These are phyloP conservation scores for Grosmannia clavigera DNA, from an alignment of 2,329 filamentous ascomycete genomes.

Conservation along the genomic window DNA sequence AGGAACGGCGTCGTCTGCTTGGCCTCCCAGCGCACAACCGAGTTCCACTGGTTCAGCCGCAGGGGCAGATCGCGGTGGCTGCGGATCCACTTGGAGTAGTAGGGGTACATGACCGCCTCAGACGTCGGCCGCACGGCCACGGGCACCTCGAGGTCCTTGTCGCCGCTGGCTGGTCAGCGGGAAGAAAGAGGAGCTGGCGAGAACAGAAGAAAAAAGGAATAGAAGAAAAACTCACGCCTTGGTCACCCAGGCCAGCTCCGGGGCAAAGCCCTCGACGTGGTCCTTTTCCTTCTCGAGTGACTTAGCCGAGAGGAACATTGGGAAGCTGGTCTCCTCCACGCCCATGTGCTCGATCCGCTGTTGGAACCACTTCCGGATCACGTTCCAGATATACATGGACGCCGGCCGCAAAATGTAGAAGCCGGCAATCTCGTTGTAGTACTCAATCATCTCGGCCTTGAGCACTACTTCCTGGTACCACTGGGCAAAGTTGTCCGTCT, in stretches of 20 bases:
- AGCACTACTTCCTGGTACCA: conserved; percentile 98
- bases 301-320: conserved; percentile 86
- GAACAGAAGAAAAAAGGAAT: background rate
- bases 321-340: conserved; percentile 93
- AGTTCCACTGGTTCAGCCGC: conserved; percentile 97
- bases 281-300: conserved; percentile 83
- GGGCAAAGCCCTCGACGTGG: conserved; percentile 97
- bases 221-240: conserved; percentile 45
- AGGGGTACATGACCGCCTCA: conserved; percentile 83
- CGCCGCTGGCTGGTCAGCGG: conserved; percentile 45
- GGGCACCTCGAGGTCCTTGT: conserved; percentile 77
- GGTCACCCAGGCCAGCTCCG: conserved; percentile 81
- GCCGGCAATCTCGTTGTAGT: conserved; percentile 86
- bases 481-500: conserved; percentile 74
- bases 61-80: conserved; percentile 90
- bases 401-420: conserved; percentile 77
- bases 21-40: conserved; percentile 77
- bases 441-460: conserved; percentile 96
- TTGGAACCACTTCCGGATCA: conserved; percentile 55
- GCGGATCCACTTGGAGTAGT: conserved; percentile 95
- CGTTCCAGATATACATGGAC: conserved; percentile 53
- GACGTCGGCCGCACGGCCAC: conserved; percentile 57
- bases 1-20: conserved; percentile 86
- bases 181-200: background rate
- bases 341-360: conserved; percentile 77